Evolutionary conservation across 495 filamentous ascomycete genomes (phyloP), one percentile per base, ranked within the genome.

Genomic region (Massariosphaeria phaeospora): DNA sequence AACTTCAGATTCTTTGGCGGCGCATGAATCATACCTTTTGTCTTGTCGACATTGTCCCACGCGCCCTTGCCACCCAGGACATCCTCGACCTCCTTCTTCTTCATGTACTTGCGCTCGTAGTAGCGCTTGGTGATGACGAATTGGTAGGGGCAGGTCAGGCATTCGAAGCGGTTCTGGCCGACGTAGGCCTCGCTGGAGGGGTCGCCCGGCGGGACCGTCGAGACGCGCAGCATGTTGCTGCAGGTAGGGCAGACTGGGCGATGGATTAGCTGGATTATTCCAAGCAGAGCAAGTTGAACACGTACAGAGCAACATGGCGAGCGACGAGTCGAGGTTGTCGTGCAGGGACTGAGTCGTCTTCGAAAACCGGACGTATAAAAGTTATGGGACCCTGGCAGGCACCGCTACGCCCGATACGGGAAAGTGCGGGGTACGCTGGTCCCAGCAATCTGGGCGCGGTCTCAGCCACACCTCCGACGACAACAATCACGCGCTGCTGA

Each of bases 131-230:
- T 79, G 59, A 96, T 79, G 27, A 84, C 69, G 66, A 83, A 86
- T 70, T 91, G 77, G 73, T 95, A 98, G 7, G 93, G 90, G 61
- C 93, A 98, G 41, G 89, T 90, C 34, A 86, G 85, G 73, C 93
- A 98, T 73, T 95, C 89, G 66, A 96, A 84, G 26, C 88, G 80
- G 68, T 88, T 87, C 43, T 79, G 73, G 9, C 77, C 78, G 26
- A 69, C 34, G 42, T 53, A 34, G 43, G 52, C 38, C 26, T 53
- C 55, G 31, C 31, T 57, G 12, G 75, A 75, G 50, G 75, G 67
- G 46, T 70, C 66, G 13, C 68, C 64, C n/a, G 72, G 70, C 23
- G 76, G 73, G 52, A 84, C 80, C 53, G 76, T 75, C 45, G 81
- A 77, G 48, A 88, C 76, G 30, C 72, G 91, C 59, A 98, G 84